Conservation (phyloP, 805 yeast species). For the Candida ulmi region DNA sequence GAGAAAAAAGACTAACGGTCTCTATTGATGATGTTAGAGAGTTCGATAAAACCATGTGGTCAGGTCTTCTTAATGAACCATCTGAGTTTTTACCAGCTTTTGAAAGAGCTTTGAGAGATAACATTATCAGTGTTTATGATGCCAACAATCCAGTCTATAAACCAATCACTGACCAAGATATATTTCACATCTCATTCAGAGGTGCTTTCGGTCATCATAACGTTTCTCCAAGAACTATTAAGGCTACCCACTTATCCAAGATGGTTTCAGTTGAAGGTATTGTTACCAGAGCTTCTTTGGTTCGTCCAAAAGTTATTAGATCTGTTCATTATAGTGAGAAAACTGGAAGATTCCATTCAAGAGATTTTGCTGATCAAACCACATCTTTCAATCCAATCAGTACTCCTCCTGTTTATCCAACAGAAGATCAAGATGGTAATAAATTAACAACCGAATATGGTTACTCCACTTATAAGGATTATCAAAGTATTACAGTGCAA, state of each 20-base stretch:
- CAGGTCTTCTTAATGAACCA: conserved; percentile 68
- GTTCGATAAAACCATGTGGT: conserved; percentile 74
- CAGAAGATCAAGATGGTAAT: conserved; percentile 89
- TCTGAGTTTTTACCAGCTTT: conserved; percentile 86
- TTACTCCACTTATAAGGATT: conserved; percentile 85
- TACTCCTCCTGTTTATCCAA: conserved; percentile 84
- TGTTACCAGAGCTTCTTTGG: conserved; percentile 88
- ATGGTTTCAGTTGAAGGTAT: conserved; percentile 91
- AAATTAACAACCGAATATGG: conserved; percentile 90
- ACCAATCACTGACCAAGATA: conserved; percentile 53
- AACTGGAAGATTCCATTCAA: conserved; percentile 78
- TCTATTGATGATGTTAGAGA: conserved; percentile 85
- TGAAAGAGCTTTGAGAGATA: conserved; percentile 78
- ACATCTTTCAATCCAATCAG: conserved; percentile 82
- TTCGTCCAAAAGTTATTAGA: conserved; percentile 85
- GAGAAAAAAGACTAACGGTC: conserved; percentile 60
- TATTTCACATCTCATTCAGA: conserved; percentile 70
- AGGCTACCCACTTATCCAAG: conserved; percentile 70
- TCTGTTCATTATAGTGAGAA: conserved; percentile 90
- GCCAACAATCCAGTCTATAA: conserved; percentile 47
- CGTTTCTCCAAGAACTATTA: conserved; percentile 82
- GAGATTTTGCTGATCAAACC: conserved; percentile 90
- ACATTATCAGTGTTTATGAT: conserved; percentile 69
- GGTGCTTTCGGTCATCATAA: conserved; percentile 91
- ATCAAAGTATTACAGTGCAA: conserved; percentile 88